Percentiles rank a stretch among this genome's conserved stretches.
These are phyloP conservation scores for Jimgerdemannia lactiflua DNA, from an alignment of 192 early-diverging fungal genomes.

Conservation along the genomic window DNA sequence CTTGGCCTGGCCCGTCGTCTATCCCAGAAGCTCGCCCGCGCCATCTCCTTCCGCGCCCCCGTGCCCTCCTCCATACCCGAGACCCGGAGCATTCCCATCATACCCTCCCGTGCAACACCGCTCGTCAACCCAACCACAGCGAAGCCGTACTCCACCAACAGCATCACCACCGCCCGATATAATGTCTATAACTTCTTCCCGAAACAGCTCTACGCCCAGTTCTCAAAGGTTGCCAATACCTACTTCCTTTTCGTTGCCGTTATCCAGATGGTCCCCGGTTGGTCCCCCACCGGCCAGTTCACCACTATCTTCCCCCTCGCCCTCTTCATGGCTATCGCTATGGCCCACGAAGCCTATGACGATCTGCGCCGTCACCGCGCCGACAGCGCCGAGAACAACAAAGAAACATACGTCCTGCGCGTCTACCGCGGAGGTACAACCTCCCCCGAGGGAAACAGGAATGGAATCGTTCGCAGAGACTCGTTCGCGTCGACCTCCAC, in stretches of 20 bases:
- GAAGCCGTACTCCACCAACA: slow-evolving; percentile 51
- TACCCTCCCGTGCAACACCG: slow-evolving; percentile 2
- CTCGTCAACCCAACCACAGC: slow-evolving; percentile 40
- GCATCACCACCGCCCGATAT: slow-evolving; percentile 62
- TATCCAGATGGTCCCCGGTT: slow-evolving; percentile 59
- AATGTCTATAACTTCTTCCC: slow-evolving; percentile 56
- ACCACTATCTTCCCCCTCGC: slow-evolving; percentile 74
- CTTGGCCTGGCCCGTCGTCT: neutral
- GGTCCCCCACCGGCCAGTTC: slow-evolving; percentile 76
- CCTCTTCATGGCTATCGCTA: slow-evolving; percentile 73
- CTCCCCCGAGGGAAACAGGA: slow-evolving; percentile 18
- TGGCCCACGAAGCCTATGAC: slow-evolving; percentile 76
- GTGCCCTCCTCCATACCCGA: neutral
- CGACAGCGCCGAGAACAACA: slow-evolving; percentile 56
- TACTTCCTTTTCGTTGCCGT: slow-evolving; percentile 65
- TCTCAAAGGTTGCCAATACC: slow-evolving; percentile 67
- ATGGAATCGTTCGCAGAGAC: neutral
- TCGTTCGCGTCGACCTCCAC: slow-evolving; percentile 15
- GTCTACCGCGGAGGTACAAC: slow-evolving; percentile 34
- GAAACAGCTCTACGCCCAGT: slow-evolving; percentile 61
- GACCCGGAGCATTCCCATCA: slow-evolving; percentile 7
- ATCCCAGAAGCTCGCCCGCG: neutral
- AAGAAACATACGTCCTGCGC: slow-evolving; percentile 20
- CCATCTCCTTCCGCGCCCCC: neutral
- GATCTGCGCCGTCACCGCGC: slow-evolving; percentile 44